Evolutionary conservation across 305 asterid genomes (phyloP), one percentile per base, ranked within the genome.

Genomic region (Ilex paraguariensis): DNA sequence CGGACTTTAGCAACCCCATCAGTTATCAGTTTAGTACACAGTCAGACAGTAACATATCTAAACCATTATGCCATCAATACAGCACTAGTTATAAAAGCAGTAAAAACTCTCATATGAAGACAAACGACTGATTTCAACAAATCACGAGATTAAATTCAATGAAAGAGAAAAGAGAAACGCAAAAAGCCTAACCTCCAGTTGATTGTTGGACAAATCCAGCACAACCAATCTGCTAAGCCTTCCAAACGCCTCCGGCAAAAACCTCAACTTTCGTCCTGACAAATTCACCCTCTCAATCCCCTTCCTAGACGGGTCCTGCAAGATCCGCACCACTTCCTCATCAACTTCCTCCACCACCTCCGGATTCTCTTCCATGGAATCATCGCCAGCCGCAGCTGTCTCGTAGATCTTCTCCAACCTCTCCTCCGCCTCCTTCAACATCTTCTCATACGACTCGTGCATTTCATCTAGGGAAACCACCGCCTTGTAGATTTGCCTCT

Each of bases 181-280:
- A 9, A 8, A 17, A 48, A 32, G 14, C 16, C 2, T 50, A 49
- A 82, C 93, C 89, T 85, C 59, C 28, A 85, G 79, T 30, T 70
- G 82, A 75, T 85, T 85, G 7, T 67, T 67, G 61, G 93, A 85
- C 53, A 36, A 36, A 36, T 36, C 42, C 42, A 36, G 3, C 42
- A 36, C 42, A 28, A 77, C 11, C 68, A 83, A 62, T 0, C 57
- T 64, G 44, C 63, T 81, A 64, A 81, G 73, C 66, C 67, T 79
- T 66, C 86, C 77, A 21, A 81, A 66, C 54, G 77, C 72, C 57
- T 83, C 78, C 0, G 90, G 93, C 7, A 85, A 66, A 69, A 75
- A 64, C 66, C 48, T 73, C 56, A 85, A 70, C 53, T 70, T 82
- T 60, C 77, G 77, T 7, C 70, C 80, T 54, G 90, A 76, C 65